Evolutionary conservation across 805 yeast species (phyloP).

Genomic region (Metschnikowia kunwiensis): DNA sequence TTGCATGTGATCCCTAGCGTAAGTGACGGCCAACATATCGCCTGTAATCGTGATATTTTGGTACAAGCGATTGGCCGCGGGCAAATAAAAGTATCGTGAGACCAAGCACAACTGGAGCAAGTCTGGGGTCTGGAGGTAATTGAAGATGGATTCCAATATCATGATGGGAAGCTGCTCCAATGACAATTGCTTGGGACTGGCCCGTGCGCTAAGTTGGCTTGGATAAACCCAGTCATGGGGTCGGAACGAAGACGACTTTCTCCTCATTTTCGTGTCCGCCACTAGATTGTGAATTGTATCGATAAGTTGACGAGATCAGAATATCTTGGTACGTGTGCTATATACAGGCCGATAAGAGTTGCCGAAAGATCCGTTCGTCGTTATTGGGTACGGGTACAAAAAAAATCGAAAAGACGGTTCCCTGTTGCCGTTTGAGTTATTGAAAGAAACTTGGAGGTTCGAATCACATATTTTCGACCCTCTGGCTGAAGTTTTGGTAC

Average conservation of each 20-base stretch:
- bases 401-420: too few species aligned
- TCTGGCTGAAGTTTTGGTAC: too few species aligned
- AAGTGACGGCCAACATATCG: conserved; percentile 9
- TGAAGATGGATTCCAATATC: conserved; percentile 16
- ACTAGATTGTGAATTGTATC: too few species aligned
- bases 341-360: conserved; percentile 8
- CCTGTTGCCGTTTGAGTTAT: too few species aligned
- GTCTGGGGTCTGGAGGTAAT: conserved; percentile 20
- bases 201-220: not conserved
- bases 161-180: conserved; percentile 17
- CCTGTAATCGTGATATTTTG: conserved; percentile 21
- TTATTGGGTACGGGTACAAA: too few species aligned
- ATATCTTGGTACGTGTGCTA: too few species aligned
- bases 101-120: conserved; percentile 22
- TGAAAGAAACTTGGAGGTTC: too few species aligned
- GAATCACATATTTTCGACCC: too few species aligned
- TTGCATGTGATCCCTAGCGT: conserved; percentile 12
- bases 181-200: conserved; percentile 1
- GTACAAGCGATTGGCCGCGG: conserved; percentile 26
- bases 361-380: too few species aligned
- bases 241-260: conserved; percentile 13
- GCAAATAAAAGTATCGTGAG: conserved; percentile 24
- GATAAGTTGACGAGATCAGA: too few species aligned
- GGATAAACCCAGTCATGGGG: conserved; percentile 15
- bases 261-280: too few species aligned